Conservation (phyloP, 257 asterid genomes). For the Solanum phureja region DNA sequence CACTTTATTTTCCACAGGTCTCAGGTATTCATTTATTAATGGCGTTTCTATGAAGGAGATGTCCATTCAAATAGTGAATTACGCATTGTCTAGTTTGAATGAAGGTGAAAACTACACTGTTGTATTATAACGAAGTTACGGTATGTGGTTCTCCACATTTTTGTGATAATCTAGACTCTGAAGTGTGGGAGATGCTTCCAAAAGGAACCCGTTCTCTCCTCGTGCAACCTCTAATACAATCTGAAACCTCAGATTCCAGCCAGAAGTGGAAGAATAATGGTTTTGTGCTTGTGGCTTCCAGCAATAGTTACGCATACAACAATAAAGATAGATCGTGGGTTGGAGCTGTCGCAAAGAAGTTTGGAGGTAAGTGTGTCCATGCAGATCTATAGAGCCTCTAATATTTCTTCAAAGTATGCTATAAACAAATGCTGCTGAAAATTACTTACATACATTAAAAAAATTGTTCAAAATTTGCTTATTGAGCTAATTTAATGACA, state of each 20-base stretch:
- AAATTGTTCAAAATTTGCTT: background rate
- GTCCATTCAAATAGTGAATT: background rate
- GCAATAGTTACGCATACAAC: slow-evolving; percentile 52
- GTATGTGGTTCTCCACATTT: background rate
- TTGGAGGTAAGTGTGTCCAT: slow-evolving; percentile 24
- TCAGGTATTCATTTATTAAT: slow-evolving; percentile 28
- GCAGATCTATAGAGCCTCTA: background rate
- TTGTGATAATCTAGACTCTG: slow-evolving; percentile 25
- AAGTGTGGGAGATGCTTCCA: slow-evolving; percentile 59
- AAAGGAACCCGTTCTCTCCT: slow-evolving; percentile 62
- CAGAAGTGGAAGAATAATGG: slow-evolving; percentile 30
- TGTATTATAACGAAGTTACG: background rate
- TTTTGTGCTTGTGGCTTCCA: slow-evolving; percentile 70
- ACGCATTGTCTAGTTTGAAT: background rate
- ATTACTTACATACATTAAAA: background rate
- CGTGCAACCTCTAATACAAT: slow-evolving; percentile 47
- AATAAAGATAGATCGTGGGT: slow-evolving; percentile 69
- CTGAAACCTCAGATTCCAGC: slow-evolving; percentile 12
- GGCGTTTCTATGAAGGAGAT: background rate
- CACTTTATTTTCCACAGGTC: slow-evolving; percentile 52
- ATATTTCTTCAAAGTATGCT: background rate
- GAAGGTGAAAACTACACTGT: background rate
- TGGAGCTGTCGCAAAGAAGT: slow-evolving; percentile 67
- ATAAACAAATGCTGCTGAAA: background rate
- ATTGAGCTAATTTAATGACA: background rate